Evolutionary conservation across 257 asterid genomes (phyloP).

Genomic region (Galeopsis tetrahit): DNA sequence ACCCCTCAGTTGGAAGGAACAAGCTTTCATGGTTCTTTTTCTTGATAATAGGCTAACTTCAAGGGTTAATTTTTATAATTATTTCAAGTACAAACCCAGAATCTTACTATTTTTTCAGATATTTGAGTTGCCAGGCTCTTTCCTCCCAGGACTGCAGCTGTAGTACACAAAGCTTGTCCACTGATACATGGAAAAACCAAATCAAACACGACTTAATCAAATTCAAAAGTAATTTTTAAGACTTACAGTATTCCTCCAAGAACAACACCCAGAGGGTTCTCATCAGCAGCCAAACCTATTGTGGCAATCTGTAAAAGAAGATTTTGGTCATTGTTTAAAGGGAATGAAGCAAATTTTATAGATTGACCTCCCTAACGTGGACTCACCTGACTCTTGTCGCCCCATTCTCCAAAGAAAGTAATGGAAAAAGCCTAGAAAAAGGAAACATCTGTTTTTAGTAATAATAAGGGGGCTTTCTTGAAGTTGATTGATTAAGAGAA

Average conservation of each 20-base stretch:
- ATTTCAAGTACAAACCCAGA: not conserved
- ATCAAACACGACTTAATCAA: slow-evolving; percentile 1
- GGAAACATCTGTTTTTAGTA: slow-evolving; percentile 16
- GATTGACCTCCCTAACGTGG: not conserved
- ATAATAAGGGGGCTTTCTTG: slow-evolving; percentile 31
- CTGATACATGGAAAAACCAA: slow-evolving; percentile 53
- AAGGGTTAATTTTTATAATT: not conserved
- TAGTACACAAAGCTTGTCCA: slow-evolving; percentile 94
- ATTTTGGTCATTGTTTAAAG: slow-evolving; percentile 24
- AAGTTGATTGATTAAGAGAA: slow-evolving; percentile 30
- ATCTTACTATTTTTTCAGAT: slow-evolving; percentile 83
- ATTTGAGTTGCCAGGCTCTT: slow-evolving; percentile 88
- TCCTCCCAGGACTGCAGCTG: slow-evolving; percentile 97
- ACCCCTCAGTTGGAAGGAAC: not conserved
- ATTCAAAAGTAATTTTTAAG: not conserved
- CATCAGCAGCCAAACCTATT: slow-evolving; percentile 99
- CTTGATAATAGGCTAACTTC: not conserved
- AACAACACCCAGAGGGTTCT: slow-evolving; percentile 98
- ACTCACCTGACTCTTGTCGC: slow-evolving; percentile 95
- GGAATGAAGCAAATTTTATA: slow-evolving; percentile 12
- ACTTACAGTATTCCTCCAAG: slow-evolving; percentile 98
- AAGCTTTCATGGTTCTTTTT: not conserved
- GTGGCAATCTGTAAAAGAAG: slow-evolving; percentile 76
- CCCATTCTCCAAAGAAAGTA: slow-evolving; percentile 99
- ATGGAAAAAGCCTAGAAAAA: slow-evolving; percentile 88